Evolutionary conservation across 768 basidiomycete species (phyloP).

Genomic region (Boletus insuetus): DNA sequence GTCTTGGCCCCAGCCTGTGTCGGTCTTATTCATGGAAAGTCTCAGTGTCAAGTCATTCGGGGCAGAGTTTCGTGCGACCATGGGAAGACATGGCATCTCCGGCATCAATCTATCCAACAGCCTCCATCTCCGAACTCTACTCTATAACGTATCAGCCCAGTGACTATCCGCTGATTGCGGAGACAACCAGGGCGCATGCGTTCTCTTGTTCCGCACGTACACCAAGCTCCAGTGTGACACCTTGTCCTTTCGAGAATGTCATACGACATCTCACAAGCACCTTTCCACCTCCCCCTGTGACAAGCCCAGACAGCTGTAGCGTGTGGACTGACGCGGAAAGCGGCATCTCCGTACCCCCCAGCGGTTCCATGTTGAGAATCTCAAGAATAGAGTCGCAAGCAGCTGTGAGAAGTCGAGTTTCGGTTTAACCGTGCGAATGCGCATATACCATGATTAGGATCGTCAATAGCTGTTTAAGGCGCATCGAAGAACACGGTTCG

Average conservation of each 20-base stretch:
- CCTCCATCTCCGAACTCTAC: not conserved
- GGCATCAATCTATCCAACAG: constrained; percentile 9
- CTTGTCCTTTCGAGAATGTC: constrained; percentile 87
- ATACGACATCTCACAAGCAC: constrained; percentile 92
- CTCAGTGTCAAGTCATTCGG: constrained; percentile 1
- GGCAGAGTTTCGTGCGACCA: constrained; percentile 9
- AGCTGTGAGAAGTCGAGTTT: constrained; percentile 45
- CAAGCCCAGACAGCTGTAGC: constrained; percentile 87
- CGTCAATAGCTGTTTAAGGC: constrained; percentile 14
- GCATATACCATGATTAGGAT: constrained; percentile 14
- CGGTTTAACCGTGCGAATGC: constrained; percentile 10
- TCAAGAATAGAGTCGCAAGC: constrained; percentile 96
- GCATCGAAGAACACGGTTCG: constrained; percentile 6
- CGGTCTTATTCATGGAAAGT: constrained; percentile 11
- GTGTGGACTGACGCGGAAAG: constrained; percentile 87
- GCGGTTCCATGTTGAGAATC: constrained; percentile 93
- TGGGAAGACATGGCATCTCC: constrained; percentile 7
- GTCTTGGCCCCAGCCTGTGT: not conserved
- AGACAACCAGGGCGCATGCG: constrained; percentile 82
- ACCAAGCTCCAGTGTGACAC: constrained; percentile 88
- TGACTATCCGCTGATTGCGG: constrained; percentile 62
- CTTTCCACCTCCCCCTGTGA: constrained; percentile 93
- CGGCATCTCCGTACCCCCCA: constrained; percentile 87
- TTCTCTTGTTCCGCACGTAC: constrained; percentile 91
- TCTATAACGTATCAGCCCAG: constrained; percentile 38